Conservation (phyloP, 2,329 filamentous ascomycete genomes). For the Huntiella moniliformis region DNA sequence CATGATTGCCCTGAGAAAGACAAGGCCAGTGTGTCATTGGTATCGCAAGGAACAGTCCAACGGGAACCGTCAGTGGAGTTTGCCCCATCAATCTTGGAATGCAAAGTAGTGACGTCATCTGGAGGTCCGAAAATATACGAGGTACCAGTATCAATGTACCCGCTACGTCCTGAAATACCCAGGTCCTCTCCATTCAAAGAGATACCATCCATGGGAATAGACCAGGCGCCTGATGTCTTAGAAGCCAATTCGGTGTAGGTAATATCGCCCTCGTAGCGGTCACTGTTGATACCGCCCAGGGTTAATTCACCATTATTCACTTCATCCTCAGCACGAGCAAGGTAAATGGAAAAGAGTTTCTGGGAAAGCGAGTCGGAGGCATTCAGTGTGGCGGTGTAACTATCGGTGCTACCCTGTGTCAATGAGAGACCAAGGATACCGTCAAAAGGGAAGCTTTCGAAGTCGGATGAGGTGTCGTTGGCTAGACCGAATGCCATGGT, state of each 20-base stretch:
- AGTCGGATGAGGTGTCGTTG: slow-evolving; percentile 51
- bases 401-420: slow-evolving; percentile 38
- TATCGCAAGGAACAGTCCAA: slow-evolving; percentile 57
- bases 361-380: slow-evolving; percentile 36
- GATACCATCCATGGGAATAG: slow-evolving; percentile 48
- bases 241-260: slow-evolving; percentile 40
- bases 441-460: slow-evolving; percentile 64
- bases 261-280: slow-evolving; percentile 49
- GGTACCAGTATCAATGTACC: slow-evolving; percentile 72
- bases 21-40: slow-evolving; percentile 39
- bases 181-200: slow-evolving; percentile 40
- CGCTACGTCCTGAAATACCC: slow-evolving; percentile 35
- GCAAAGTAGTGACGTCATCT: slow-evolving; percentile 46
- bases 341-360: slow-evolving; percentile 41
- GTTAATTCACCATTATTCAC: slow-evolving; percentile 56
- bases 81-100: slow-evolving; percentile 47
- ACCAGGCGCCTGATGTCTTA: slow-evolving; percentile 44
- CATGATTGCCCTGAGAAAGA: slow-evolving; percentile 51
- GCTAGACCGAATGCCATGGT: slow-evolving; percentile 55
- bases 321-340: slow-evolving; percentile 49
- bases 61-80: slow-evolving; percentile 37
- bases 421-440: slow-evolving; percentile 68
- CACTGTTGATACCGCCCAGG: slow-evolving; percentile 51
- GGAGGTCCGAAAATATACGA: slow-evolving; percentile 58
- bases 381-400: slow-evolving; percentile 46